Base-by-base conservation (phyloP, 2,329 filamentous ascomycete species). In the Lachnellula hyalina region DNA sequence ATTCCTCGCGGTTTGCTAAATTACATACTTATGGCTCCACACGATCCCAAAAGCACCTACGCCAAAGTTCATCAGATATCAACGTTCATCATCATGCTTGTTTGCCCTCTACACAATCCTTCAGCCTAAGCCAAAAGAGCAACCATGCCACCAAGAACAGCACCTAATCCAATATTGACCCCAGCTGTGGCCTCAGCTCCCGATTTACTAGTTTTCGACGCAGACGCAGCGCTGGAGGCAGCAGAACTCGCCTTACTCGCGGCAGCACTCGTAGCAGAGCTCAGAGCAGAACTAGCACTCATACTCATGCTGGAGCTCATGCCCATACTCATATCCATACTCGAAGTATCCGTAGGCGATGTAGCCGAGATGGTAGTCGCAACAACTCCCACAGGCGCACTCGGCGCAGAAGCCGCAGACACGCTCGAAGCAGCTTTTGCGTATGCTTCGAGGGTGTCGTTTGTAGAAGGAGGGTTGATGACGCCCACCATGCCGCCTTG, bases 401-500 rank as follows among this genome's bases (percentile, higher is more conserved):
- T 45, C 11, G 62, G 60, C 11, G 58, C 48, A 23, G 49, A 47
- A 1, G 45, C 52, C 9, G 23, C 41, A 1, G 38, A 14, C 5
- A 55, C 57, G 19, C 25, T n/a, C 9, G 19, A 23, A 3, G 62
- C 62, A 8, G 58, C 54, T 23, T 25, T 36, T 8, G 36, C 28
- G 35, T 59, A 63, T 28, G 57, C 54, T 2, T 48, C 19, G 11
- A 44, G 23, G 17, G 61, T 34, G 9, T 49, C 47, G 42, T 59
- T n/a, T 1, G 38, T 54, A 3, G 56, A 34, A 4, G 63, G 56
- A 11, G 70, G 69, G 59, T 77, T 77, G 45, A 77, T 69, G 15
- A 75, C 73, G 47, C 71, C 70, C 42, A 68, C 67, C 74, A 77
- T 77, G 7, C 74, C 74, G 17, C 48, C 55, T 59, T 72, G 66